Conservation (phyloP, 2,329 filamentous ascomycete species). For the Ceratocystis variospora region DNA sequence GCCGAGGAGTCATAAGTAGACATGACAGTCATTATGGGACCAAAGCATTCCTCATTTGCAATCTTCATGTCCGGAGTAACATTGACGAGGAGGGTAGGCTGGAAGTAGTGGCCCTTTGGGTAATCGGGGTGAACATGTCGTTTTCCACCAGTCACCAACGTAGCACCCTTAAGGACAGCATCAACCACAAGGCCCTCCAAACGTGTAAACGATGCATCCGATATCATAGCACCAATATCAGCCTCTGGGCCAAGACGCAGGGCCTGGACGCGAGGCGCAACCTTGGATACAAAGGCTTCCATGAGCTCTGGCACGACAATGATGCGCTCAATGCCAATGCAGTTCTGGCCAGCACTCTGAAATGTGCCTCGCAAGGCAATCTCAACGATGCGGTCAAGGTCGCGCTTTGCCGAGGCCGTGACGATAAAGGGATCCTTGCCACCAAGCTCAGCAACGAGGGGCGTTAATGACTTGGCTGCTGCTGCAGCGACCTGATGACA, state of each 20-base stretch:
- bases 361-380: conserved; percentile 86
- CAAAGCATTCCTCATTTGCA: conserved; percentile 84
- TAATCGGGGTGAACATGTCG: conserved; percentile 58
- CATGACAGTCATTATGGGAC: conserved; percentile 78
- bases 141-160: conserved; percentile 66
- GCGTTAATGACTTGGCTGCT: conserved; percentile 73
- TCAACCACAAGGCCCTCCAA: conserved; percentile 65
- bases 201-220: conserved; percentile 56
- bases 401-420: conserved; percentile 56
- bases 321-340: conserved; percentile 90
- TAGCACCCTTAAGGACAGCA: conserved; percentile 65
- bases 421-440: conserved; percentile 90
- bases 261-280: conserved; percentile 59
- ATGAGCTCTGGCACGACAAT: conserved; percentile 69
- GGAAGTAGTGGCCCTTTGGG: conserved; percentile 77
- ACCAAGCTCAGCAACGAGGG: conserved; percentile 79
- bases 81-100: conserved; percentile 78
- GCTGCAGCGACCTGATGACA: conserved; percentile 79
- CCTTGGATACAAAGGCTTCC: conserved; percentile 51
- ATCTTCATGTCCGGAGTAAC: conserved; percentile 77
- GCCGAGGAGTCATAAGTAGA: conserved; percentile 48
- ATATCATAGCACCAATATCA: conserved; percentile 86
- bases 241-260: conserved; percentile 63
- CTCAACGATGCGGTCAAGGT: conserved; percentile 60
- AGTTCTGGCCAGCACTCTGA: conserved; percentile 93